phyloP scores from a whole-genome alignment of 768 basidiomycete species.

The Dacryopinax spathularia region DNA sequence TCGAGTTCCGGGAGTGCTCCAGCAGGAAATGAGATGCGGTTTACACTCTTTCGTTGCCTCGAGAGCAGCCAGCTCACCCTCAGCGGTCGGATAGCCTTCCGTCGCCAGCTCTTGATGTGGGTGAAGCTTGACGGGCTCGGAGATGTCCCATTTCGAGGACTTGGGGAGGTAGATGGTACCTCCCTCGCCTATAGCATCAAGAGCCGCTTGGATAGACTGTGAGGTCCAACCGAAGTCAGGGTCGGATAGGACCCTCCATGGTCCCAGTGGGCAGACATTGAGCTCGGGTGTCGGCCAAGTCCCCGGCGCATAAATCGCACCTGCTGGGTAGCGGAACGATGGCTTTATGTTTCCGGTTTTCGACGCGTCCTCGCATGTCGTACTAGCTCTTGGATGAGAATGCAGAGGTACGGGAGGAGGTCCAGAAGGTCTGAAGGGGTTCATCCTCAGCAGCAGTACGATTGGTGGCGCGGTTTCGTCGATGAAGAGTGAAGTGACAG shows the following conservation, averaged over 20 bases:
- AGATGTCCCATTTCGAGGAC: conserved; percentile 12
- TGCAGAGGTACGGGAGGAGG: neutral
- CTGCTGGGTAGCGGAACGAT: conserved; percentile 21
- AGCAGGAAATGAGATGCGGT: conserved; percentile 10
- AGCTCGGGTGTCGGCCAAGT: conserved; percentile 12
- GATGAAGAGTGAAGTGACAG: too few species aligned
- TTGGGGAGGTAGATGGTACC: conserved; percentile 16
- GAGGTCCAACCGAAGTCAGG: conserved; percentile 7
- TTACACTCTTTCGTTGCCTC: conserved; percentile 13
- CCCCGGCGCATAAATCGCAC: conserved; percentile 9
- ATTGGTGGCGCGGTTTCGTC: neutral
- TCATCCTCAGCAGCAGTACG: neutral
- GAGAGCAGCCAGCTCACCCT: conserved; percentile 14
- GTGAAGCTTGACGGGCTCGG: conserved; percentile 9
- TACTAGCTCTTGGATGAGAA: neutral
- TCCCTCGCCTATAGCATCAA: conserved; percentile 14
- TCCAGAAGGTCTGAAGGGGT: neutral
- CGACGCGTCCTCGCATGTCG: too few species aligned
- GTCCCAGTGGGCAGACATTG: conserved; percentile 2
- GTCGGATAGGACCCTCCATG: neutral
- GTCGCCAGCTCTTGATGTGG: conserved; percentile 17
- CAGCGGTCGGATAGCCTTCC: conserved; percentile 14
- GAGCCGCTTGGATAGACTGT: conserved; percentile 12
- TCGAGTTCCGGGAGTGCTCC: conserved; percentile 11
- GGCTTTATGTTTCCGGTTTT: neutral